A percentile compares a stretch with the other conserved stretches of the same genome.
Conservation (phyloP, 495 filamentous ascomycete species). For the Friedmanniomyces simplex region DNA sequence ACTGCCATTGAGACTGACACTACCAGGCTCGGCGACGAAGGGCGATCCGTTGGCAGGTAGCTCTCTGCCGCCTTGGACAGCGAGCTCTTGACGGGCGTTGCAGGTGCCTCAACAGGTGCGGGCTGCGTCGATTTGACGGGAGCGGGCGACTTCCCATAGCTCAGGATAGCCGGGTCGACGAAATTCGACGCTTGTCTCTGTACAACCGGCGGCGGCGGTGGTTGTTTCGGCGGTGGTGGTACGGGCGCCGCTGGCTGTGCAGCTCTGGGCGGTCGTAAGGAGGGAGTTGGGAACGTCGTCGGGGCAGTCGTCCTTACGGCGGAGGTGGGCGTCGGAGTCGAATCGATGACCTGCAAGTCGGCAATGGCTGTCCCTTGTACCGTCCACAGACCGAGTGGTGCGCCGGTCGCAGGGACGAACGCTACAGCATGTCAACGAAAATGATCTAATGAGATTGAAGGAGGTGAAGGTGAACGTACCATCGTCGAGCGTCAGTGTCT, state of each 20-base stretch:
- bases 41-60: conserved; percentile 29
- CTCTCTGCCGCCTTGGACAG: conserved; percentile 20
- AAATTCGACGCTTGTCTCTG: conserved; percentile 22
- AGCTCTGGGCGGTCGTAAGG: no score
- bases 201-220: not conserved
- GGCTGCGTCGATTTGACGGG: conserved; percentile 1
- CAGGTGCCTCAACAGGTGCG: conserved; percentile 24
- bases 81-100: conserved; percentile 28
- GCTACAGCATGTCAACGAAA: not conserved
- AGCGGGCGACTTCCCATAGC: conserved; percentile 25
- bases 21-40: conserved; percentile 17
- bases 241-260: not conserved
- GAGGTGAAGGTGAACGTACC: conserved; percentile 41
- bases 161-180: conserved; percentile 34
- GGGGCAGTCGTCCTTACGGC: conserved; percentile 2
- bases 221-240: not conserved
- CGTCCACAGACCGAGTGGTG: conserved; percentile 38
- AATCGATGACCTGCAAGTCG: conserved; percentile 42
- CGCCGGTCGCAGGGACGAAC: conserved; percentile 40
- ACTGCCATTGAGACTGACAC: conserved; percentile 3
- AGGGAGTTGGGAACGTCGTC: not conserved
- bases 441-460: no score
- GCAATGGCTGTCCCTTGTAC: conserved; percentile 47
- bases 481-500: conserved; percentile 64
- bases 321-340: not conserved